These are phyloP conservation scores for Boletales sp. DNA, from an alignment of 768 basidiomycete genomes.

Conservation along the genomic window DNA sequence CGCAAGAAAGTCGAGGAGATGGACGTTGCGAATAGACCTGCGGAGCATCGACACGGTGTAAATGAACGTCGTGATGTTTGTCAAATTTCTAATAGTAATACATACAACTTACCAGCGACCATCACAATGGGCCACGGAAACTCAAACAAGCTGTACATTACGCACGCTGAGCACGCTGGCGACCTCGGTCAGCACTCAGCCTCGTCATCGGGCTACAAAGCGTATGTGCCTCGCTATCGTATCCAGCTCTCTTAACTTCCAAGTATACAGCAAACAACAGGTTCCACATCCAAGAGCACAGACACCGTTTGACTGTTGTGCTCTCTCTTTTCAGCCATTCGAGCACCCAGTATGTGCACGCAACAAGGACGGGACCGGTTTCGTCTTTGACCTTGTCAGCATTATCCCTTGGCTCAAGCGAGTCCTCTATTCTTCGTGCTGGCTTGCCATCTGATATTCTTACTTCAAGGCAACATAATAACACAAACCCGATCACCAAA, in stretches of 20 bases:
- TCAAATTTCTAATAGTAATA: background rate
- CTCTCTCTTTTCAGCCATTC: constrained; percentile 88
- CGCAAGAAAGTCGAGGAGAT: constrained; percentile 43
- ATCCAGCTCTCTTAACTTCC: constrained; percentile 4
- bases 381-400: constrained; percentile 86
- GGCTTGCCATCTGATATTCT: constrained; percentile 7
- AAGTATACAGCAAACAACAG: constrained; percentile 54
- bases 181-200: constrained; percentile 78
- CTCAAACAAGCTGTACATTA: constrained; percentile 83
- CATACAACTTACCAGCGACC: no score
- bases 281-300: constrained; percentile 59
- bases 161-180: constrained; percentile 84
- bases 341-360: constrained; percentile 83
- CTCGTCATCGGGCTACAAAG: constrained; percentile 70
- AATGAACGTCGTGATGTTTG: background rate
- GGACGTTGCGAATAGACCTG: constrained; percentile 19
- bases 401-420: constrained; percentile 95
- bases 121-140: constrained; percentile 77
- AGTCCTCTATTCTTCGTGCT: constrained; percentile 24
- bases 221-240: constrained; percentile 39
- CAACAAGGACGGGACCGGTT: constrained; percentile 75
- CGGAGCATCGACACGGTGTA: constrained; percentile 22
- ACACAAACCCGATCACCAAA: constrained; percentile 75
- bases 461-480: constrained; percentile 67
- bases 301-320: constrained; percentile 89